Conservation (phyloP, 2,329 filamentous ascomycete species). For the Chaetomium olivaceum region DNA sequence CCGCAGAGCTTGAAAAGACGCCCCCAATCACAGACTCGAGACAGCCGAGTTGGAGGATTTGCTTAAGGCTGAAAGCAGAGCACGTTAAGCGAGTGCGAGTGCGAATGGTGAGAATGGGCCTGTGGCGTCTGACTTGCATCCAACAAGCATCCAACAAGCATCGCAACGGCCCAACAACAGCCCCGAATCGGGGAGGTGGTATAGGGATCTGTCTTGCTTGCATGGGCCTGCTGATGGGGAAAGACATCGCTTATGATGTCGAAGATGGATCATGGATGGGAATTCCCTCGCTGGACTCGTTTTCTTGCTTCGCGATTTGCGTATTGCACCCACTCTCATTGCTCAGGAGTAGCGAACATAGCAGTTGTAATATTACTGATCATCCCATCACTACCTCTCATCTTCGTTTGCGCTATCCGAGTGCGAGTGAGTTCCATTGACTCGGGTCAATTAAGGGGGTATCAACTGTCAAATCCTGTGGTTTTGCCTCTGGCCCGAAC, state of each 20-base stretch:
- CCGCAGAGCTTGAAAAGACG: neutral
- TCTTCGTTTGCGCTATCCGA: neutral
- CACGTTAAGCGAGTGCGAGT: constrained; percentile 16
- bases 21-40: constrained; percentile 3
- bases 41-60: neutral
- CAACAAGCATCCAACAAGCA: neutral
- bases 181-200: neutral
- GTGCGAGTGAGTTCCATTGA: neutral
- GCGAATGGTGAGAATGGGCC: neutral
- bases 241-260: neutral
- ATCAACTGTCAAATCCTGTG: neutral
- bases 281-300: neutral
- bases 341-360: neutral
- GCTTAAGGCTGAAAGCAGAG: neutral
- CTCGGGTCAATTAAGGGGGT: neutral
- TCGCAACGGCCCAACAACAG: neutral
- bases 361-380: neutral
- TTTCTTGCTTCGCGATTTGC: neutral
- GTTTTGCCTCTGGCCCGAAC: neutral
- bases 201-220: neutral
- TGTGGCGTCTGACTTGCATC: neutral
- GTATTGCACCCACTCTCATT: neutral
- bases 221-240: neutral
- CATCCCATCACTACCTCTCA: neutral
- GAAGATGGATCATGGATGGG: neutral